Conservation (phyloP, 2,329 filamentous ascomycete species). For the Alternaria rosae region DNA sequence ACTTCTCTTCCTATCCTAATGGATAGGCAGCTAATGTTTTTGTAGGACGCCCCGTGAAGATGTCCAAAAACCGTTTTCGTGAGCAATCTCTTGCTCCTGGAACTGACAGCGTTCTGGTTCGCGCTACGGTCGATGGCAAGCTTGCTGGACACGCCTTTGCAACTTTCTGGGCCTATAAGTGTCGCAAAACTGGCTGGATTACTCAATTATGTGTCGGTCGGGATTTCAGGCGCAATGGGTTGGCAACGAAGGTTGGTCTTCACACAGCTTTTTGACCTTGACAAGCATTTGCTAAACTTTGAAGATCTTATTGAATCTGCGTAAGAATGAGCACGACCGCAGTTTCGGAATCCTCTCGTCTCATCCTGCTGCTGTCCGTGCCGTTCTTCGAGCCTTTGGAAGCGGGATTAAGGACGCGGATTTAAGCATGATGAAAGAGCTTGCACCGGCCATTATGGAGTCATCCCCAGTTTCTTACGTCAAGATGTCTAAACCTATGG, state of each 20-base stretch:
- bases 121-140: not conserved
- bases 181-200: not conserved
- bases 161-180: not conserved
- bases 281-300: not conserved
- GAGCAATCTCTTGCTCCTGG: not conserved
- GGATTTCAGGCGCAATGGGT: not conserved
- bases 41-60: not conserved
- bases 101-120: not conserved
- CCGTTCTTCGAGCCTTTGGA: not conserved
- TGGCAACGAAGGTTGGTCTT: not conserved
- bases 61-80: not conserved
- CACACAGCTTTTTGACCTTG: not conserved
- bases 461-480: not conserved
- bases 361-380: not conserved
- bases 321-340: not conserved
- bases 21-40: not conserved
- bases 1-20: not conserved
- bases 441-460: not conserved
- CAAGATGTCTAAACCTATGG: not conserved
- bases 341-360: constrained; percentile 3
- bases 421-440: not conserved
- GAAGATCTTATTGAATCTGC: not conserved
- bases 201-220: not conserved
- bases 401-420: not conserved
- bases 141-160: not conserved